Evolutionary conservation across 805 yeast genomes (phyloP), one percentile per base, ranked within the genome.

Genomic region (Lachancea mirantina): DNA sequence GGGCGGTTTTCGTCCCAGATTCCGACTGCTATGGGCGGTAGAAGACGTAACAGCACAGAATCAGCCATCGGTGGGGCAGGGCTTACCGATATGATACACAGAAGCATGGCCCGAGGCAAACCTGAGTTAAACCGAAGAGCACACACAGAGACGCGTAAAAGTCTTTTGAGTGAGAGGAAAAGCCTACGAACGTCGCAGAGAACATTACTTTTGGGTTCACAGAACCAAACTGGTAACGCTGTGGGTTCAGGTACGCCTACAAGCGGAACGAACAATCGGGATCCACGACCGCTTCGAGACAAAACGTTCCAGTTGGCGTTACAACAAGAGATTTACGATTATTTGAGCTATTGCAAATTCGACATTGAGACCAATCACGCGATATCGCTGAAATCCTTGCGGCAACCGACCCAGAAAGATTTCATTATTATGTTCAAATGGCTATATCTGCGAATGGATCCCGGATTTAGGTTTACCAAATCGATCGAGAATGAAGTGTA

Each of bases 321-420:
- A 40, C 84, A 76, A 43, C 76, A 76, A 38, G 82, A 80, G 31
- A 68, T 85, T 11, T 71, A 68, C 48, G 78, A 76, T 18, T 88
- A 74, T 52, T 59, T 87, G 32, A 60, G 67, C 4, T 59, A 64
- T 7, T 73, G 79, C 52, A 72, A 73, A 50, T 87, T 83, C 55
- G 94, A 83, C 49, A 61, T 73, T 21, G 89, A 81, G 38, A 78
- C 76, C 66, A 78, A 76, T 45, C 84, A 79, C 42, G 72, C 84
- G 3, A 57, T 87, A 14, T 68, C 83, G 3, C 62, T 68, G 7
- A 77, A 75, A 50, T 73, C 84, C 2, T 62, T 87, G 37, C 70
- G 64, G 43, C 74, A 68, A 42, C 96, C 96, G 11, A 85, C 95
- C 0, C 96, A 87, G 50, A 83, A 81, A 49, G 95, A 84, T 45